Base-by-base conservation (phyloP, 345 rosid genomes). In the Adansonia digitata region DNA sequence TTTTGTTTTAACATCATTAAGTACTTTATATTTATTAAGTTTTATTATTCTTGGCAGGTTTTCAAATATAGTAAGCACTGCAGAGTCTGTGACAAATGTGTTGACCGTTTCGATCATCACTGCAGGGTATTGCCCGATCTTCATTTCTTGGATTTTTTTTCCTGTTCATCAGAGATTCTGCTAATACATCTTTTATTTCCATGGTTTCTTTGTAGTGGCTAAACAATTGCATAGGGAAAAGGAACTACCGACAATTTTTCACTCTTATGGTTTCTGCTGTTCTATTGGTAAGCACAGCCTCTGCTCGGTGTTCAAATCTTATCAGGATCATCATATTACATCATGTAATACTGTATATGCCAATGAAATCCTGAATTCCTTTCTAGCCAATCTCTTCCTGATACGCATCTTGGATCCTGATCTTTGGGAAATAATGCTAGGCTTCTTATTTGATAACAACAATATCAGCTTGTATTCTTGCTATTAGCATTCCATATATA, bases 41-140 rank as follows among this genome's bases (percentile, higher is more conserved):
- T 37, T 56, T 69, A n/a, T 37, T 75, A 5, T 35, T 81, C 40
- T 77, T 73, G 75, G 40, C 86, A 95, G 97, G 99, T 95, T 75
- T 91, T 87, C 86, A 95, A 89, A 82, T 90, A 93, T 83, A 95
- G 98, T 89, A 95, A 95, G 84, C 99, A 93, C 81, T 95, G 99
- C 70, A 84, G 99, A 82, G 98, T 95, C 52, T 93, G 98, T 57
- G 98, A 95, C 86, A 95, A 95, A 85, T 93, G 98, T 64, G 98
- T 95, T 4, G 90, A 95, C 78, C 83, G 81, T 49, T 95, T 93
- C 71, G 99, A 93, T 83, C 99, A 95, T 84, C 99, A 95, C 82
- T 93, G 98, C 93, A 86, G 97, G 98, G 98, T 95, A 90, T n/a
- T 27, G 39, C 5, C 52, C 43, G 57, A 56, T 80, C 66, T 62